Base-by-base conservation (phyloP, 306 rosid genomes). In the Prosopis cineraria region DNA sequence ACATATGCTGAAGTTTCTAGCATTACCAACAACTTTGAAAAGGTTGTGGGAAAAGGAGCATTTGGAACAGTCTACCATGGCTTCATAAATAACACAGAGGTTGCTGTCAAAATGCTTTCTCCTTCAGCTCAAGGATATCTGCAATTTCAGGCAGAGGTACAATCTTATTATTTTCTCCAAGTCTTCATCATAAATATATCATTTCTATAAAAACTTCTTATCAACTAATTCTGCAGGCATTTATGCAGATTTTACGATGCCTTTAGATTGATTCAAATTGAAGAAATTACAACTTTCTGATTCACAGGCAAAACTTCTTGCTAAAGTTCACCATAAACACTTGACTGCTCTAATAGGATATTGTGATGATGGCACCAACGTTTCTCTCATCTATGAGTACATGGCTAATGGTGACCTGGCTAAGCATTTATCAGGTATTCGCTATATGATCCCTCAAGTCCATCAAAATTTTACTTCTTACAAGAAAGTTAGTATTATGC, bases 301-400 rank as follows among this genome's bases (percentile, higher is more conserved):
- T 70, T 81, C 31, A 47, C 82, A 88, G 92, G 88, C 88, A 44
- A 85, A 88, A 68, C 56, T 85, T 72, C 84, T 84, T 74, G 81
- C 84, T 48, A 56, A 79, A 64, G 90, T 81, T 70, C 92, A 85
- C 70, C 88, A 88, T 72, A 84, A 85, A 79, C 75, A 73, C 89
- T 82, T 88, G 85, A 88, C 80, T 53, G 12, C 63, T 64, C 87
- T 88, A 3, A 78, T 86, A 34, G 92, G 92, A 24, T 88, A 79
- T 41, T 88, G 92, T 78, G 79, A 86, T 33, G 87, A 86, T 83
- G 83, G 82, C 58, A 64, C 80, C 65, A 64, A 86, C 41, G 63
- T 76, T 79, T 88, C 87, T 59, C 92, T 88, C 62, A 88, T 86
- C 85, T 88, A 84, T 63, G 92, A 88, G 65, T 86, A 84, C 55